Evolutionary conservation across 192 early-diverging fungal genomes (phyloP).

Genomic region (Jimgerdemannia flammicorona): DNA sequence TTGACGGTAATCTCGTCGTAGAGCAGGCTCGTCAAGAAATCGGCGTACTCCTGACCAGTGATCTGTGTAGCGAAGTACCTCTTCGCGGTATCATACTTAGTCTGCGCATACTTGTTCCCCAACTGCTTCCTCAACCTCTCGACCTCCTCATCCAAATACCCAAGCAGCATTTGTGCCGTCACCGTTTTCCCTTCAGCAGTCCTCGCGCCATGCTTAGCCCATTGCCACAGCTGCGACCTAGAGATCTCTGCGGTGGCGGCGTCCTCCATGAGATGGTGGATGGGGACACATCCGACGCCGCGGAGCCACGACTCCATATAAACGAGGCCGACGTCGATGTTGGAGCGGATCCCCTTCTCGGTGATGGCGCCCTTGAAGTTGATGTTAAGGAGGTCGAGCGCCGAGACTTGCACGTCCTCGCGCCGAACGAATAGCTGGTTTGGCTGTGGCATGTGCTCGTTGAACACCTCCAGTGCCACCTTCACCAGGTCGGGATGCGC

Average conservation of each 20-base stretch:
- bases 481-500: conserved; percentile 96
- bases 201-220: conserved; percentile 83
- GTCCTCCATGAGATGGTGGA: conserved; percentile 98
- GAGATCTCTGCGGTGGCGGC: conserved; percentile 98
- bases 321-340: conserved; percentile 86
- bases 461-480: conserved; percentile 85
- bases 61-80: conserved; percentile 70
- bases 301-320: conserved; percentile 98
- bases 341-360: conserved; percentile 87
- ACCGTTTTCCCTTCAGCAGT: conserved; percentile 80
- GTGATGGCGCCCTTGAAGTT: conserved; percentile 75
- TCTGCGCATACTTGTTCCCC: conserved; percentile 59
- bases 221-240: conserved; percentile 96
- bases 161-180: conserved; percentile 71
- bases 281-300: conserved; percentile 94
- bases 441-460: conserved; percentile 93
- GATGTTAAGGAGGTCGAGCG: conserved; percentile 79
- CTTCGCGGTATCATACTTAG: conserved; percentile 68
- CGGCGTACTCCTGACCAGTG: conserved; percentile 78
- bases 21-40: conserved; percentile 92
- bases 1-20: conserved; percentile 81
- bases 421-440: conserved; percentile 94
- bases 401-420: conserved; percentile 85
- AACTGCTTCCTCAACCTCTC: conserved; percentile 62
- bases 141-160: conserved; percentile 88